phyloP scores from a whole-genome alignment of 352 stramenopile species.

The Pythium dissimile region DNA sequence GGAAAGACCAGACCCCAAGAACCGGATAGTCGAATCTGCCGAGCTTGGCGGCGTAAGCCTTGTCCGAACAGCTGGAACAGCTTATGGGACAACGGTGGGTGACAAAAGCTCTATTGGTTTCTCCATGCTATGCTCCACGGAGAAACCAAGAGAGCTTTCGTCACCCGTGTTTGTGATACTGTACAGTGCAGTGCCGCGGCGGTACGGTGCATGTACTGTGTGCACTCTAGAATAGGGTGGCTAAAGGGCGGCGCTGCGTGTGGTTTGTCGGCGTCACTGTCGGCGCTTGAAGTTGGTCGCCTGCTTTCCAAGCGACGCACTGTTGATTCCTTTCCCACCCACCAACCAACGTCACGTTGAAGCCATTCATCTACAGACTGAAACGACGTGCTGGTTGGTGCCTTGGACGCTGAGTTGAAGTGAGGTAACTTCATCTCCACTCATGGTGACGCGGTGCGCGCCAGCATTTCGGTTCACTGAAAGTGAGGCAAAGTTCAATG shows the following conservation, averaged over 20 bases:
- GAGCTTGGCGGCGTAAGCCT: not conserved
- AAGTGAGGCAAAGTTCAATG: no score
- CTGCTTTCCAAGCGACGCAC: not conserved
- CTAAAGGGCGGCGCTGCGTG: no score
- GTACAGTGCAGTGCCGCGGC: no score
- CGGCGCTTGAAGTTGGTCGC: constrained; percentile 6
- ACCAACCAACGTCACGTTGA: constrained; percentile 10
- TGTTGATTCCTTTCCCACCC: not conserved
- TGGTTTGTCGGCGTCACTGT: constrained; percentile 2
- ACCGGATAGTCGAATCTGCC: no score
- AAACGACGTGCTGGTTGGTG: constrained; percentile 6
- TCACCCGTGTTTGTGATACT: not conserved
- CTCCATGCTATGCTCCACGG: no score
- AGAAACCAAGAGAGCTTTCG: no score
- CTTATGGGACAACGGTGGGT: not conserved
- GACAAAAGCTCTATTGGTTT: no score
- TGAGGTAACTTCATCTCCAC: constrained; percentile 15
- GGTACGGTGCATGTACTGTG: no score
- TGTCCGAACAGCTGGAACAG: not conserved
- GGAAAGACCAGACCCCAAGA: no score
- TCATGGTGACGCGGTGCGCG: constrained; percentile 15
- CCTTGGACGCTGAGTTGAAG: constrained; percentile 13
- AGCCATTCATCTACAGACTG: constrained; percentile 23
- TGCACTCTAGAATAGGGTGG: no score
- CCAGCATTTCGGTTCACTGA: constrained; percentile 19